phyloP scores from a whole-genome alignment of 306 rosid genomes.

The Fagus sylvatica region DNA sequence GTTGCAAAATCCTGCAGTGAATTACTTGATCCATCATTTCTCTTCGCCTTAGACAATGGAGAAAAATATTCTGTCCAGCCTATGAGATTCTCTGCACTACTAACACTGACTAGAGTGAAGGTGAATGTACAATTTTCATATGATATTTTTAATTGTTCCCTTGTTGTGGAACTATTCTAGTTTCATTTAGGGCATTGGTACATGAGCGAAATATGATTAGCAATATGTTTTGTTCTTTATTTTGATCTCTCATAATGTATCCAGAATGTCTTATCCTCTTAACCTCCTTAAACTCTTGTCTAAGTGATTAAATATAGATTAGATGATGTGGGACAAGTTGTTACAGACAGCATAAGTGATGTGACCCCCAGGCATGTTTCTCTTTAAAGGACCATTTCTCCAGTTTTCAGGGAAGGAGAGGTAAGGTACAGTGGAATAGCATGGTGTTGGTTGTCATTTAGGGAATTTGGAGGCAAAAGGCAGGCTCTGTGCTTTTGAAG shows the following conservation, averaged over 20 bases:
- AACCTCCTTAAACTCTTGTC: too few species aligned
- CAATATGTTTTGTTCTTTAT: background rate
- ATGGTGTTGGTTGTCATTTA: background rate
- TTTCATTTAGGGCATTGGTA: slow-evolving; percentile 23
- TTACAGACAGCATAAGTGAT: background rate
- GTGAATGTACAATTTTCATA: slow-evolving; percentile 39
- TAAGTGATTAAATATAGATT: background rate
- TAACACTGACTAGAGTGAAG: slow-evolving; percentile 93
- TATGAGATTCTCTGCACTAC: slow-evolving; percentile 72
- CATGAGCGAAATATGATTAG: slow-evolving; percentile 8
- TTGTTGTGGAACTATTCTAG: slow-evolving; percentile 10
- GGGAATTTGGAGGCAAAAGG: background rate
- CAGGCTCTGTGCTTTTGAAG: background rate
- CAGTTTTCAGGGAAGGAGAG: background rate
- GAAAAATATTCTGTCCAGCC: slow-evolving; percentile 87
- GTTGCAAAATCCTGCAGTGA: slow-evolving; percentile 63
- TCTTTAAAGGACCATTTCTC: background rate
- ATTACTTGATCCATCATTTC: slow-evolving; percentile 88
- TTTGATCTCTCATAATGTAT: background rate
- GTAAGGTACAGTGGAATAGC: background rate
- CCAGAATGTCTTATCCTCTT: background rate
- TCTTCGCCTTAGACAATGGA: slow-evolving; percentile 84
- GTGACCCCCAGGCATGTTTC: background rate
- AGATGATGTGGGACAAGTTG: background rate
- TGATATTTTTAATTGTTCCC: background rate